These are phyloP conservation scores for Magnolia kwangsiensis DNA, from an alignment of 164 flowering plant genomes.

Conservation along the genomic window DNA sequence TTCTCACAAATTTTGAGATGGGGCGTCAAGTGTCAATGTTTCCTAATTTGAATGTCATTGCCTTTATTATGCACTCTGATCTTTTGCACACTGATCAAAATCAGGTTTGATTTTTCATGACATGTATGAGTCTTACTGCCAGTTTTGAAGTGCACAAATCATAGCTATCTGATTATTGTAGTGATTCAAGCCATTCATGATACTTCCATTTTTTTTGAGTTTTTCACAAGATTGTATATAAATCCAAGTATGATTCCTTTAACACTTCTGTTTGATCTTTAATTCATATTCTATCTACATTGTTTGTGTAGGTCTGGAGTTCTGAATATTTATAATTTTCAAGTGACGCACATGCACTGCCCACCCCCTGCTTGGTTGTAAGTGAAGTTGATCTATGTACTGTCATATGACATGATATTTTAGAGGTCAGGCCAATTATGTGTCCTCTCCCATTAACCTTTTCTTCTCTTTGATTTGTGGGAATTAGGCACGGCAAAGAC, in stretches of 20 bases:
- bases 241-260: neutral
- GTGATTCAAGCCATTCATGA: no score
- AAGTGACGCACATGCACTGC: conserved; percentile 88
- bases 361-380: conserved; percentile 97
- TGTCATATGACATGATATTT: conserved; percentile 2
- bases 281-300: neutral
- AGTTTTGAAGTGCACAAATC: no score
- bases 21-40: neutral
- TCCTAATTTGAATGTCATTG: neutral
- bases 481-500: conserved; percentile 37
- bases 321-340: conserved; percentile 48
- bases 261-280: neutral
- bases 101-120: neutral
- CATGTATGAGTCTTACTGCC: neutral
- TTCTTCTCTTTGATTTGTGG: conserved; percentile 9
- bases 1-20: no score
- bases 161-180: neutral
- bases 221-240: neutral
- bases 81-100: neutral
- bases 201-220: neutral
- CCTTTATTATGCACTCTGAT: neutral
- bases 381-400: conserved; percentile 29
- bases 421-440: neutral
- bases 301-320: conserved; percentile 81
- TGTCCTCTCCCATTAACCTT: neutral